phyloP scores from a whole-genome alignment of 2,329 filamentous ascomycete genomes.

The Colletotrichum higginsianum region DNA sequence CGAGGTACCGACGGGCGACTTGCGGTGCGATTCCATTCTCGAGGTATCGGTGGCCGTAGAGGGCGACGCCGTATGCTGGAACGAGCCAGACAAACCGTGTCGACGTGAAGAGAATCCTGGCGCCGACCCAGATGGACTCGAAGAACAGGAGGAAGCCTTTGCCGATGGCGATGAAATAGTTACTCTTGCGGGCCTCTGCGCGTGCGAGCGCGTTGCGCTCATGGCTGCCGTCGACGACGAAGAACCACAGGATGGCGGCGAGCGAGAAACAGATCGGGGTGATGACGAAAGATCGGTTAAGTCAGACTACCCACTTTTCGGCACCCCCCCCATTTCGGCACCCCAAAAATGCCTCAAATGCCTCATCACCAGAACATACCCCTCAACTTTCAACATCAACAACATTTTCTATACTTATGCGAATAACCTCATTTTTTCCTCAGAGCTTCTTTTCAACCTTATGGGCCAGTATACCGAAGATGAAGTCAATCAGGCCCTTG shows the following conservation, averaged over 20 bases:
- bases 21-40: slow-evolving; percentile 64
- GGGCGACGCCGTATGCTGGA: slow-evolving; percentile 63
- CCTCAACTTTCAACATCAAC: no score
- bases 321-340: no score
- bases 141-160: slow-evolving; percentile 41
- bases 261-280: slow-evolving; percentile 63
- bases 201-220: slow-evolving; percentile 44
- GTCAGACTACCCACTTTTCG: no score
- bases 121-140: slow-evolving; percentile 62
- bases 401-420: no score
- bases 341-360: no score
- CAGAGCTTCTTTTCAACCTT: no score
- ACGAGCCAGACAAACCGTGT: slow-evolving; percentile 66
- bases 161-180: slow-evolving; percentile 21
- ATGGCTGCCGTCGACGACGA: slow-evolving; percentile 59
- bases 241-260: slow-evolving; percentile 61
- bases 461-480: no score
- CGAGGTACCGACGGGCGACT: slow-evolving; percentile 62
- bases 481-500: no score
- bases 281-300: slow-evolving; percentile 67
- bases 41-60: slow-evolving; percentile 66
- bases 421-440: no score
- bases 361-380: no score
- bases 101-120: slow-evolving; percentile 61
- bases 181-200: slow-evolving; percentile 41